These are phyloP conservation scores for Leccinum griseonigrum DNA, from an alignment of 1,284 basidiomycete genomes.

Conservation along the genomic window DNA sequence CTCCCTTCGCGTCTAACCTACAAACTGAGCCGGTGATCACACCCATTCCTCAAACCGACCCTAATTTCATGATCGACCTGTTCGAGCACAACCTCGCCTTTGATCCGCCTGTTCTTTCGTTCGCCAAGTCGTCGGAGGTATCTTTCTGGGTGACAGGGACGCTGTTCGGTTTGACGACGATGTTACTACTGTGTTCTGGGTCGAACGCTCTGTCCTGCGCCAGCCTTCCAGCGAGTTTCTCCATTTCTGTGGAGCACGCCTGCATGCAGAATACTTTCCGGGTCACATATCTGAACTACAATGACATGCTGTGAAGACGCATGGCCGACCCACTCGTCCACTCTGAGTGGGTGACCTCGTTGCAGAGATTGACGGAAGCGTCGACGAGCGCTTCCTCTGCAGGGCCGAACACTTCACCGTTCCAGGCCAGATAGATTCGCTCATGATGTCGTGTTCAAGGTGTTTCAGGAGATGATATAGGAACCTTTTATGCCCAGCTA, in stretches of 20 bases:
- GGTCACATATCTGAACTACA: constrained; percentile 75
- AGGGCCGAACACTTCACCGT: constrained; percentile 33
- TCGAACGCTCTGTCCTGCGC: constrained; percentile 78
- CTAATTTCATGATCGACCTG: constrained; percentile 75
- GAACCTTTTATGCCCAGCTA: constrained; percentile 24
- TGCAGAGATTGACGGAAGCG: constrained; percentile 64
- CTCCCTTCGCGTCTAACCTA: constrained; percentile 79
- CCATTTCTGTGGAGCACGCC: constrained; percentile 79
- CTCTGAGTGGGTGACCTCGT: constrained; percentile 69
- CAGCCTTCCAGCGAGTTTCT: constrained; percentile 72
- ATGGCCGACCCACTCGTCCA: constrained; percentile 78
- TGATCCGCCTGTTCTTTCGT: constrained; percentile 79
- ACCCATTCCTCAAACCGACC: constrained; percentile 78
- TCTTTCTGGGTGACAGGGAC: constrained; percentile 86
- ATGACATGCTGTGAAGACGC: constrained; percentile 74
- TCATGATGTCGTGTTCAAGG: constrained; percentile 71
- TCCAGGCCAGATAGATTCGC: constrained; percentile 48
- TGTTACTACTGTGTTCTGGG: constrained; percentile 80
- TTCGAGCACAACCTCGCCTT: constrained; percentile 84
- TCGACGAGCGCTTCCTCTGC: constrained; percentile 38
- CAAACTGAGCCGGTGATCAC: constrained; percentile 80
- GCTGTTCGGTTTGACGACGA: constrained; percentile 73
- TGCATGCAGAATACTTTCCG: constrained; percentile 96
- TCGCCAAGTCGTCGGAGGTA: constrained; percentile 69
- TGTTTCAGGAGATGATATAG: constrained; percentile 69